Evolutionary conservation across 2,329 filamentous ascomycete genomes (phyloP).

Genomic region (Ceratocystis papillata): DNA sequence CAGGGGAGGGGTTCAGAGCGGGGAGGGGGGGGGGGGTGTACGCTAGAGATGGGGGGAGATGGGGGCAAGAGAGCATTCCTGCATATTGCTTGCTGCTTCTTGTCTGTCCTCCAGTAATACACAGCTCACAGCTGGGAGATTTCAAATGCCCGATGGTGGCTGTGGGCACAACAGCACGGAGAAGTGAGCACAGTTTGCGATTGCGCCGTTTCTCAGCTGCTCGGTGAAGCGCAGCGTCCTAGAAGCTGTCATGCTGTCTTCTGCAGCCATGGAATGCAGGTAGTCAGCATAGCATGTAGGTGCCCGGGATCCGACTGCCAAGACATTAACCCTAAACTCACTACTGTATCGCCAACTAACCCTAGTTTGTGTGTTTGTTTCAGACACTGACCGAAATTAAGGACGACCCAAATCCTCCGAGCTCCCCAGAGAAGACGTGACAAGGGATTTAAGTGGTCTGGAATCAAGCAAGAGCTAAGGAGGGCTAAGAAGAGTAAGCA

Average conservation of each 20-base stretch:
- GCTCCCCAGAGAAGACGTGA: neutral
- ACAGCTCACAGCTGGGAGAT: no score
- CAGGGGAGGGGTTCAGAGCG: neutral
- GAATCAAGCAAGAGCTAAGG: neutral
- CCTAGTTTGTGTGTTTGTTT: neutral
- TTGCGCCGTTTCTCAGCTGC: no score
- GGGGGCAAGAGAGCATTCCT: no score
- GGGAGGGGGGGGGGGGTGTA: neutral
- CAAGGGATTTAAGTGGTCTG: neutral
- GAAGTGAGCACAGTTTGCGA: no score
- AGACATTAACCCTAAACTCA: neutral
- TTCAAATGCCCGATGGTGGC: no score
- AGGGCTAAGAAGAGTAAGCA: no score
- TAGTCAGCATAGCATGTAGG: neutral
- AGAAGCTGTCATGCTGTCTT: no score
- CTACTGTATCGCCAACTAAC: neutral
- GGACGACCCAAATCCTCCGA: neutral
- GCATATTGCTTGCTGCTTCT: no score
- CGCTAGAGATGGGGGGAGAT: neutral
- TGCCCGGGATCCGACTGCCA: neutral
- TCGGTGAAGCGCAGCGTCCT: no score
- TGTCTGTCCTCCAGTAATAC: no score
- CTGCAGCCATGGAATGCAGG: neutral
- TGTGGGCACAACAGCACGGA: no score
- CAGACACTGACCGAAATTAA: conserved; percentile 6